A percentile compares a stretch with the other conserved stretches of the same genome.
phyloP scores from a whole-genome alignment of 2,329 filamentous ascomycete genomes.

The Fusarium hainanense region DNA sequence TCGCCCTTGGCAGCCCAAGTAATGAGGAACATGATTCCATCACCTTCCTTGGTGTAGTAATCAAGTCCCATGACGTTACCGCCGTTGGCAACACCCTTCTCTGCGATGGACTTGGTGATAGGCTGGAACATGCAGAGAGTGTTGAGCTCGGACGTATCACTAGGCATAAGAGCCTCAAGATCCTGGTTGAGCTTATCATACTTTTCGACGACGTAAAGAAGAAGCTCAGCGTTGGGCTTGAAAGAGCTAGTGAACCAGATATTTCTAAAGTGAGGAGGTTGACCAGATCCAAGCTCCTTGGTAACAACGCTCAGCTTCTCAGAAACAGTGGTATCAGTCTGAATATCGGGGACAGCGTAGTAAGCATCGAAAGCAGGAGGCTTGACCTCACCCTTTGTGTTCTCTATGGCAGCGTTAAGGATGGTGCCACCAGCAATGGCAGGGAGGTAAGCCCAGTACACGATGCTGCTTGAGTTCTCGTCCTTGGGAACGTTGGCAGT shows the following conservation, averaged over 20 bases:
- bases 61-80: conserved; percentile 52
- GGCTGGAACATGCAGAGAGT: conserved; percentile 51
- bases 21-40: conserved; percentile 50
- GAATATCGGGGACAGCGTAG: conserved; percentile 37
- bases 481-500: conserved; percentile 48
- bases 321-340: conserved; percentile 46
- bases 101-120: conserved; percentile 47
- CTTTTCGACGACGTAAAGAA: conserved; percentile 49
- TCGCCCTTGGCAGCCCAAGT: conserved; percentile 48
- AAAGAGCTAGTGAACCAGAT: conserved; percentile 53
- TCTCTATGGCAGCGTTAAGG: conserved; percentile 49
- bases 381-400: conserved; percentile 44
- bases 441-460: conserved; percentile 51
- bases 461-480: conserved; percentile 49
- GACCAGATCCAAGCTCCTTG: conserved; percentile 46
- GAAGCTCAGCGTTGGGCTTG: conserved; percentile 51
- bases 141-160: conserved; percentile 42
- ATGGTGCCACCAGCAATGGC: conserved; percentile 45
- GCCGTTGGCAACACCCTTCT: conserved; percentile 47
- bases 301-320: conserved; percentile 47
- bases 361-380: conserved; percentile 48
- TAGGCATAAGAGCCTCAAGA: conserved; percentile 44
- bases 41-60: conserved; percentile 41
- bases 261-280: conserved; percentile 47
- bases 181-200: conserved; percentile 46